Base-by-base conservation (phyloP, 805 yeast species). In the Ogataea saltuana region DNA sequence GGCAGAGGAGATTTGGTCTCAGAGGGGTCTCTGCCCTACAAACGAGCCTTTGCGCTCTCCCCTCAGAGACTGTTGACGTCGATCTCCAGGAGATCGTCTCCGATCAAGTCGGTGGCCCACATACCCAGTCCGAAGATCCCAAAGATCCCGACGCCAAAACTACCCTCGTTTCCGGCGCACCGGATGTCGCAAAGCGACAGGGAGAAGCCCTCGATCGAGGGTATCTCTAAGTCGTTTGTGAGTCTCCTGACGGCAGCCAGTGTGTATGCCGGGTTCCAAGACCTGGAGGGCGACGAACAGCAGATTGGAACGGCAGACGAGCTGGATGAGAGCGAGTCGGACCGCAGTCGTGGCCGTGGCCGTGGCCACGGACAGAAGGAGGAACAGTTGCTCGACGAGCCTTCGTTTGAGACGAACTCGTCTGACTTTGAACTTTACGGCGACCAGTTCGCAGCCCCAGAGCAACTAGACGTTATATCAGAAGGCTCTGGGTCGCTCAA, bases 171-270 rank as follows among this genome's bases (percentile, higher is more conserved):
- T 20, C 39, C 46, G 34, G 39, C 41, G 5, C 49, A 44, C 28
- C 42, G 49, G 2, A 27, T 33, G 21, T 33, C 34, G 18, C 39
- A 44, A 12, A 33, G 33, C 23, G 52, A 51, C 11, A 29, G 33
- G 27, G 55, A 49, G 21, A 43, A 49, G 38, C 47, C 45, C 4
- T 49, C 60, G 2, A 54, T 61, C 1, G 67, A 68, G 11, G 71
- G 69, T 32, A 71, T 74, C 60, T 75, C 80, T 13, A 71, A 70
- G 51, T 75, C 80, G 32, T 71, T 80, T 50, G 80, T 76, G 3
- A 75, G 78, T 0, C 55, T 78, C 39, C 63, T 80, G 42, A 77
- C 85, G 0, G 73, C 83, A 0, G 81, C 84, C 0, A 75, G 80
- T 48, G 70, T 76, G 45, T 76, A 73, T 54, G 71, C 78, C 6